Base-by-base conservation (phyloP, 345 rosid genomes). In the Populus tremula region DNA sequence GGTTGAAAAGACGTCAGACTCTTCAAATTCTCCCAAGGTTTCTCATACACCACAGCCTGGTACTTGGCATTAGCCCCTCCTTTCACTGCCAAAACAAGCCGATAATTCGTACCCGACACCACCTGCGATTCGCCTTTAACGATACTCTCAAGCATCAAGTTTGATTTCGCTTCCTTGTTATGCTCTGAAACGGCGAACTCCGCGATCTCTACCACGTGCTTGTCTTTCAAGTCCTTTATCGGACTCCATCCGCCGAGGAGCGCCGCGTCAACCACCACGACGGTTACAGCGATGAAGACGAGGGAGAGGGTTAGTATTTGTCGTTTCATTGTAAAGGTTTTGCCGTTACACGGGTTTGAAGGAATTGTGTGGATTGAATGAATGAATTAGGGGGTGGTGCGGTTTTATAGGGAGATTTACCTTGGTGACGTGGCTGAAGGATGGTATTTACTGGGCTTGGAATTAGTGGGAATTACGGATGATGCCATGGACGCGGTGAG, bases 21-120 rank as follows among this genome's bases (percentile, higher is more conserved):
- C 90, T 12, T 87, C 59, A 2, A 78, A 5, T 82, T 77, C 68
- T 33, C 14, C 92, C 91, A 87, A 0, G 87, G 49, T 63, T 77
- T 82, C 72, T 91, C 96, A 87, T 87, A 88, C 14, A 90, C 93
- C 4, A 83, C 69, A 3, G 91, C 93, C 75, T 78, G 79, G 74
- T 84, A 87, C 1, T 70, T 77, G 64, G 73, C 80, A 39, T 62
- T 39, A 27, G 7, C 49, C 23, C 53, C 1, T 74, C 80, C 85
- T 0, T 69, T 65, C 2, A 71, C 90, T 27, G 72, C 49, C 76
- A 89, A 8, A 6, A 61, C 43, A 9, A 92, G 89, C 53, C 80
- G 70, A 76, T 92, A 92, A 33, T 86, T 92, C 11, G 0, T 79
- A 6, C 94, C 97, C 0, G 89, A 1, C 3, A 90, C 94, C 23